Conservation (phyloP, 1,284 basidiomycete species). For the Boletus chippewaensis region DNA sequence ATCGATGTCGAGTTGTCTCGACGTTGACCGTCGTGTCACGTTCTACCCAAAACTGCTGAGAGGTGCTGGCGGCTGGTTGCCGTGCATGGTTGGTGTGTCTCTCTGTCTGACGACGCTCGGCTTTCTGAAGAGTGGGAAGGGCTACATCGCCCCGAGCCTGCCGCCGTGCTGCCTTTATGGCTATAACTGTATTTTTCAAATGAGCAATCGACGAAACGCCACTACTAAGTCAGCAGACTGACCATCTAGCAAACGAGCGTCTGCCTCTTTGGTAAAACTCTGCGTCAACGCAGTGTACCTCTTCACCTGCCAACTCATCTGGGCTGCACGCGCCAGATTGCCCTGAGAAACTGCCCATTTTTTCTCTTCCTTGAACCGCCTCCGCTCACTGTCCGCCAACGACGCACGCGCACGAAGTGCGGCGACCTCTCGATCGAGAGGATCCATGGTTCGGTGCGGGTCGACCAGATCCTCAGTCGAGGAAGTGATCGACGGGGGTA, state of each 20-base stretch:
- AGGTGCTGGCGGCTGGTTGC: slow-evolving; percentile 10
- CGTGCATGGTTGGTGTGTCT: slow-evolving; percentile 31
- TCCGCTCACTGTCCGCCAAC: slow-evolving; percentile 71
- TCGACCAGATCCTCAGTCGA: slow-evolving; percentile 57
- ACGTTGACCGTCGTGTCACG: slow-evolving; percentile 27
- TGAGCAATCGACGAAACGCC: slow-evolving; percentile 13
- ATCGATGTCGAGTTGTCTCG: slow-evolving; percentile 26
- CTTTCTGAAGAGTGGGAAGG: slow-evolving; percentile 21
- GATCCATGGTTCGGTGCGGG: slow-evolving; percentile 51
- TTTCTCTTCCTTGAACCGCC: slow-evolving; percentile 73
- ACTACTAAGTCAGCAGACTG: slow-evolving; percentile 2
- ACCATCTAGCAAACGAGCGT: slow-evolving; percentile 67
- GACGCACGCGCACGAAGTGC: slow-evolving; percentile 66
- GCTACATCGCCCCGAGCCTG: slow-evolving; percentile 12
- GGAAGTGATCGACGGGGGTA: slow-evolving; percentile 41
- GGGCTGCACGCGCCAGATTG: slow-evolving; percentile 60
- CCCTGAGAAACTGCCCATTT: slow-evolving; percentile 78
- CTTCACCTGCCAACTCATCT: slow-evolving; percentile 77
- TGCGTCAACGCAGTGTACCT: slow-evolving; percentile 71
- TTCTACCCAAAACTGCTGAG: slow-evolving; percentile 29
- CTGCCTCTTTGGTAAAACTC: slow-evolving; percentile 72
- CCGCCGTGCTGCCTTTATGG: slow-evolving; percentile 24
- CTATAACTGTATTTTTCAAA: slow-evolving; percentile 19
- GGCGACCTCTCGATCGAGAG: slow-evolving; percentile 62
- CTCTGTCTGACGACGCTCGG: slow-evolving; percentile 21